phyloP scores from a whole-genome alignment of 1,284 basidiomycete species.

The Ceratobasidium sp. region DNA sequence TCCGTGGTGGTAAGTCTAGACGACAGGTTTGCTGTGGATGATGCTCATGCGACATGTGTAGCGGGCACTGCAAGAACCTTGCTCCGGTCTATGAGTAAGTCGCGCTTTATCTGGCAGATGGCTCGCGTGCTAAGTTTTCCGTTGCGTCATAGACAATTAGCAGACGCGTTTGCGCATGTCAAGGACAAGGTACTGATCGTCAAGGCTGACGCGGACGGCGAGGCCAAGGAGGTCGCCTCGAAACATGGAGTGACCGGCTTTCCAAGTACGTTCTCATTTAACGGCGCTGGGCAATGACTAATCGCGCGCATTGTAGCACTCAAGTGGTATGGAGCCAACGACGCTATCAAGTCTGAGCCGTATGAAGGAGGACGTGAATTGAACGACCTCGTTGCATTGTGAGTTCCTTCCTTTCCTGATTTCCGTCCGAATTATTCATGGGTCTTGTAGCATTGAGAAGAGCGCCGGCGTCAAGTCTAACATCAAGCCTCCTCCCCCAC shows the following conservation, averaged over 20 bases:
- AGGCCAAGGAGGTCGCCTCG: constrained; percentile 73
- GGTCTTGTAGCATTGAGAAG: constrained; percentile 67
- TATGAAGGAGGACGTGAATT: constrained; percentile 87
- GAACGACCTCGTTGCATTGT: constrained; percentile 81
- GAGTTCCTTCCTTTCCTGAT: constrained; percentile 41
- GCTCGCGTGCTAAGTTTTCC: background rate
- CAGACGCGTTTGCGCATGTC: constrained; percentile 79
- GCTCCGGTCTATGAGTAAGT: constrained; percentile 80
- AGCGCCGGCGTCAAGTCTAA: constrained; percentile 85
- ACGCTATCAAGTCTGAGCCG: constrained; percentile 69
- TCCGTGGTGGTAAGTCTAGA: constrained; percentile 77
- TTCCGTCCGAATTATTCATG: background rate
- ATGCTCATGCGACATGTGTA: constrained; percentile 50
- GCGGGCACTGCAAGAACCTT: constrained; percentile 90
- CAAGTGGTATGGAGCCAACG: constrained; percentile 85
- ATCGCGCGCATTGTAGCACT: constrained; percentile 64
- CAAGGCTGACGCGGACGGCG: constrained; percentile 93
- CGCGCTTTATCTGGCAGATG: background rate
- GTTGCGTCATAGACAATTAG: constrained; percentile 64
- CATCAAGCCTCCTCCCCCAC: constrained; percentile 85
- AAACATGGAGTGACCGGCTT: constrained; percentile 85
- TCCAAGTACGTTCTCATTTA: constrained; percentile 71
- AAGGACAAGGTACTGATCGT: constrained; percentile 89
- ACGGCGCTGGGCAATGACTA: constrained; percentile 19
- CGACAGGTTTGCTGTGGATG: background rate